Conservation (phyloP, 495 filamentous ascomycete genomes). For the Penicillium herquei region DNA sequence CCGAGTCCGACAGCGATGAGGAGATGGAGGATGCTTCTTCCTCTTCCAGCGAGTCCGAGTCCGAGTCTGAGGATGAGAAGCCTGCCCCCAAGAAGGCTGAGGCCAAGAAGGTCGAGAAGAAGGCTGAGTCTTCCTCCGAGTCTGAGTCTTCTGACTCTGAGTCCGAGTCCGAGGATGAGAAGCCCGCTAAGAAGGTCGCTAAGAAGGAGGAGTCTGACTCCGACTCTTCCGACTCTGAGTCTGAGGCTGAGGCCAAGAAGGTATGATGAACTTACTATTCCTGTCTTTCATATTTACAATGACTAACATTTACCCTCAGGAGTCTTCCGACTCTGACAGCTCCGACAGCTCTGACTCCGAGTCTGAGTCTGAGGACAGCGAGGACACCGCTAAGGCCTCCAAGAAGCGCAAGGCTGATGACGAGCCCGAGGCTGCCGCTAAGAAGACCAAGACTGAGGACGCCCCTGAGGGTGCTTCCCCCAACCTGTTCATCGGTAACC, state of each 20-base stretch:
- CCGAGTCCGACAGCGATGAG: constrained; percentile 38
- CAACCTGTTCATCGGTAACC: constrained; percentile 88
- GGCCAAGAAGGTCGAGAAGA: constrained; percentile 11
- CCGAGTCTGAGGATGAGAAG: constrained; percentile 34
- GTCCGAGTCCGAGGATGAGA: constrained; percentile 34
- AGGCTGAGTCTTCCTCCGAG: constrained; percentile 17
- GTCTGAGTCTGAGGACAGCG: constrained; percentile 48
- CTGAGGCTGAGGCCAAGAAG: constrained; percentile 41
- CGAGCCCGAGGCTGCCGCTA: constrained; percentile 58
- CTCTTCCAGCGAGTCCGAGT: constrained; percentile 26
- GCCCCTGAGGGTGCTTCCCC: constrained; percentile 61
- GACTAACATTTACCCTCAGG: constrained; percentile 12
- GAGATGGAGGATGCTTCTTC: constrained; percentile 30
- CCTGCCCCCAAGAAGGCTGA: constrained; percentile 26
- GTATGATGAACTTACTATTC: constrained; percentile 20
- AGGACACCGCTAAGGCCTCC: constrained; percentile 47
- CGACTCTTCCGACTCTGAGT: constrained; percentile 29
- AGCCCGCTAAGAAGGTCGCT: constrained; percentile 38
- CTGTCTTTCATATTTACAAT: constrained; percentile 1
- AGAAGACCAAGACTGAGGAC: constrained; percentile 81
- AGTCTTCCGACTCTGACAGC: constrained; percentile 31
- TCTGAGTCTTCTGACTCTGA: constrained; percentile 28
- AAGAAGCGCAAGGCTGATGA: constrained; percentile 93
- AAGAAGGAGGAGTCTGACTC: constrained; percentile 31
- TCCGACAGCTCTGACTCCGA: constrained; percentile 45